Conservation (phyloP, 2,329 filamentous ascomycete species). For the Neonectria faginata region DNA sequence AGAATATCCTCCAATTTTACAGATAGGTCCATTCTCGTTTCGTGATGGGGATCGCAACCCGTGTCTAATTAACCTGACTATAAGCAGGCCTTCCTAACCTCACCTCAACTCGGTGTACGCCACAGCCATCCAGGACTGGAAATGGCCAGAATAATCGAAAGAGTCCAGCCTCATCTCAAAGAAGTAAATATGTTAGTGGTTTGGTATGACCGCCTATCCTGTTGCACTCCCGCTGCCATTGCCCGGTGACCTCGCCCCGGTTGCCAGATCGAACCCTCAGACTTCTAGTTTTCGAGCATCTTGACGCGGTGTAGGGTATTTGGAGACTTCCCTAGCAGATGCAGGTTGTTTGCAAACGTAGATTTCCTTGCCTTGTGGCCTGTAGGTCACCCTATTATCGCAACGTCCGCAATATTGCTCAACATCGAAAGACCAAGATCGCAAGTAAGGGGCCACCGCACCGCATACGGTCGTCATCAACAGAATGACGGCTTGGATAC, state of each 20-base stretch:
- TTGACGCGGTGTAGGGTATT: constrained; percentile 1
- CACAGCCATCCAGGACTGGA: neutral
- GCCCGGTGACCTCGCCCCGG: no score
- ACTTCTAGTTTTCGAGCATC: neutral
- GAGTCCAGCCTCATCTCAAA: neutral
- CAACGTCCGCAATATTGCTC: constrained; percentile 25
- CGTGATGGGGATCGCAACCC: no score
- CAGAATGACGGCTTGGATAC: constrained; percentile 20
- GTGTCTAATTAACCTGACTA: no score
- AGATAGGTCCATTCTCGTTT: no score
- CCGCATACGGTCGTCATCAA: constrained; percentile 21
- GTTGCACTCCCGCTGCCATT: neutral
- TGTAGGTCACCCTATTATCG: constrained; percentile 23
- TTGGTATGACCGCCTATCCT: neutral
- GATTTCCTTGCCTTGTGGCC: constrained; percentile 22
- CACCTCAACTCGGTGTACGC: neutral
- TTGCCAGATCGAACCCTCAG: neutral
- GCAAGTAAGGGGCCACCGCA: constrained; percentile 12
- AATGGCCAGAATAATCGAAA: neutral
- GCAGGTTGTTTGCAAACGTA: constrained; percentile 27
- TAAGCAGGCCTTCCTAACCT: neutral
- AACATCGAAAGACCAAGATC: constrained; percentile 24
- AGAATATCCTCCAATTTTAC: no score
- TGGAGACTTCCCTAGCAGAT: constrained; percentile 8
- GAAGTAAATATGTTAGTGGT: neutral